A percentile compares a stretch with the other conserved stretches of the same genome.
phyloP scores from a whole-genome alignment of 2,329 filamentous ascomycete species.

The Rugonectria rugulosa region DNA sequence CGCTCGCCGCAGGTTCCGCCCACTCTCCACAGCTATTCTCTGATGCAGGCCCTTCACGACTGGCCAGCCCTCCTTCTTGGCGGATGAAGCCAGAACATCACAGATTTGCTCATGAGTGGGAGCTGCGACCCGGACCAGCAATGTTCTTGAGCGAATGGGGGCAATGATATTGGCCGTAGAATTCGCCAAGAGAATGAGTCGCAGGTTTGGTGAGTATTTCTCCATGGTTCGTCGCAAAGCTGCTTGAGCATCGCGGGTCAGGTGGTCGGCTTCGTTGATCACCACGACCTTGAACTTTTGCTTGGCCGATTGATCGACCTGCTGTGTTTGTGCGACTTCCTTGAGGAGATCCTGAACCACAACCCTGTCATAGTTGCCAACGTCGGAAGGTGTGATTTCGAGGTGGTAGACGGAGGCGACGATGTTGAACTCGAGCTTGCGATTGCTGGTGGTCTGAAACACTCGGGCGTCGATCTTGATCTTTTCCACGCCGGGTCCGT shows the following conservation, averaged over 20 bases:
- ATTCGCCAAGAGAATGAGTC: slow-evolving; percentile 91
- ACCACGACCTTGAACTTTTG: slow-evolving; percentile 98
- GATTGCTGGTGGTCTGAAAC: slow-evolving; percentile 94
- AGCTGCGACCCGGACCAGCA: slow-evolving; percentile 90
- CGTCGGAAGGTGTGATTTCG: slow-evolving; percentile 96
- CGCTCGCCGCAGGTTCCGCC: slow-evolving; percentile 87
- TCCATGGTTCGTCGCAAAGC: slow-evolving; percentile 97
- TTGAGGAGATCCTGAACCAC: slow-evolving; percentile 96
- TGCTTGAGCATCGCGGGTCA: slow-evolving; percentile 93
- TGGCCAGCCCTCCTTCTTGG: slow-evolving; percentile 86
- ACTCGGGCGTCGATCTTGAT: slow-evolving; percentile 99
- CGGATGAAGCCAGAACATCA: slow-evolving; percentile 72
- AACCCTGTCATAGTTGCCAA: slow-evolving; percentile 94
- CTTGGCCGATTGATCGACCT: slow-evolving; percentile 90
- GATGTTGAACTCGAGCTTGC: slow-evolving; percentile 99
- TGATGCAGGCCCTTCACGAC: slow-evolving; percentile 77
- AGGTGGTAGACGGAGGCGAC: slow-evolving; percentile 97
- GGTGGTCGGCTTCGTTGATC: slow-evolving; percentile 97
- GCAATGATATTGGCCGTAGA: slow-evolving; percentile 98
- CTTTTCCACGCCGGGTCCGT: slow-evolving; percentile 96
- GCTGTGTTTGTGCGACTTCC: slow-evolving; percentile 97
- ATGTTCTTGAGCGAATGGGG: slow-evolving; percentile 90
- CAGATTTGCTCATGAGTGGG: slow-evolving; percentile 88
- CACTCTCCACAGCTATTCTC: slow-evolving; percentile 89
- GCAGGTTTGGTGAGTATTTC: slow-evolving; percentile 95